These are phyloP conservation scores for Sporobolomyces phaffii DNA, from an alignment of 768 basidiomycete genomes.

Conservation along the genomic window DNA sequence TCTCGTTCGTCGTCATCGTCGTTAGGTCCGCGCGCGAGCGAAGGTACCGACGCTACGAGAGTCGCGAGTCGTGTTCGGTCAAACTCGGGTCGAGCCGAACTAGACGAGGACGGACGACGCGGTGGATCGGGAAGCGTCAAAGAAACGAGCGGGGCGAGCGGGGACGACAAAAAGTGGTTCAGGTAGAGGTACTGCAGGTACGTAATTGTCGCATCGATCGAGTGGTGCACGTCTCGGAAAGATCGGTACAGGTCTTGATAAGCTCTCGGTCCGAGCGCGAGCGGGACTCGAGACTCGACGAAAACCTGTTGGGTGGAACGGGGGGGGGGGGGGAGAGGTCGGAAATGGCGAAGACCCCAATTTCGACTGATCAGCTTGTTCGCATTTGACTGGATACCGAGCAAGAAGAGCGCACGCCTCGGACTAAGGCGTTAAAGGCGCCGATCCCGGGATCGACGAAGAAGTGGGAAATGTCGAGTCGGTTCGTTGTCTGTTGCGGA, in stretches of 20 bases:
- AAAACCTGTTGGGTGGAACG: slow-evolving; percentile 26
- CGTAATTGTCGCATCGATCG: slow-evolving; percentile 37
- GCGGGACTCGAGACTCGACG: slow-evolving; percentile 25
- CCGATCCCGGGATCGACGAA: slow-evolving; percentile 36
- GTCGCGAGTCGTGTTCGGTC: not conserved
- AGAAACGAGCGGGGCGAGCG: not conserved
- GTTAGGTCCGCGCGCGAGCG: not conserved
- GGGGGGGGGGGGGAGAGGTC: too few species aligned
- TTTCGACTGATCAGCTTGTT: too few species aligned
- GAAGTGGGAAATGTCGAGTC: slow-evolving; percentile 22
- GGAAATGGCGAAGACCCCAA: too few species aligned
- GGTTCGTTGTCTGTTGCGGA: slow-evolving; percentile 1
- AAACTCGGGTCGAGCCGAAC: not conserved
- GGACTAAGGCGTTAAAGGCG: slow-evolving; percentile 29
- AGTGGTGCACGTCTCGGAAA: slow-evolving; percentile 39
- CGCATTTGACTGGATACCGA: too few species aligned
- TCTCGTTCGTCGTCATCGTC: not conserved
- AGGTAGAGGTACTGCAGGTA: slow-evolving; percentile 38
- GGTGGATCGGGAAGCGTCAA: not conserved
- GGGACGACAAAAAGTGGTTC: slow-evolving; percentile 22
- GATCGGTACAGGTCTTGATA: slow-evolving; percentile 26
- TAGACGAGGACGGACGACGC: not conserved
- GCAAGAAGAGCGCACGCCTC: slow-evolving; percentile 4
- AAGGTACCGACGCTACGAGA: not conserved
- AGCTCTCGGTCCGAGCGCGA: slow-evolving; percentile 19